Conservation (phyloP, 129 eudicot genomes). For the Ambrosia trifida region DNA sequence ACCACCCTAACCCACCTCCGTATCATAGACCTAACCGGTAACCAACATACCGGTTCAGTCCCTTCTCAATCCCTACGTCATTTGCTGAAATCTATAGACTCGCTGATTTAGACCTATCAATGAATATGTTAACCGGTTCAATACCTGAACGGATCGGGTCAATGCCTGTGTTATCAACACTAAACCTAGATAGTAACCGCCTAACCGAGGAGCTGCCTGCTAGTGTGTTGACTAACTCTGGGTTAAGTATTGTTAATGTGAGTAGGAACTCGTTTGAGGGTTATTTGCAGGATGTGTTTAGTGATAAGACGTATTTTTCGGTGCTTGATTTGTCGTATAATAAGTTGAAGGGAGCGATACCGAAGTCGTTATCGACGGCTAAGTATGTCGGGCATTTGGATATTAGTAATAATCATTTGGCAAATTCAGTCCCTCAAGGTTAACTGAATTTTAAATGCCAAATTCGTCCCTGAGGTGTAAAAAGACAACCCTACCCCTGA, state of each 20-base stretch:
- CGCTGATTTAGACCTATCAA: slow-evolving; percentile 72
- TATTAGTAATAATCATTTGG: slow-evolving; percentile 69
- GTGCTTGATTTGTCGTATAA: slow-evolving; percentile 67
- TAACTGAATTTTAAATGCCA: too few relatives aligned
- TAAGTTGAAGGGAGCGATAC: slow-evolving; percentile 60
- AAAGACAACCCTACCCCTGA: too few relatives aligned
- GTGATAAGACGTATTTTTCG: slow-evolving; percentile 59
- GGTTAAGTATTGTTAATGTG: slow-evolving; percentile 65
- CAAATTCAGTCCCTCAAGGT: too few relatives aligned
- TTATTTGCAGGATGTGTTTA: slow-evolving; percentile 65
- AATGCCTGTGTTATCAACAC: slow-evolving; percentile 78
- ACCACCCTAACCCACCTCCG: slow-evolving; percentile 53
- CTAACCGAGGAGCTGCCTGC: slow-evolving; percentile 57
- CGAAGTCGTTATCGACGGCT: slow-evolving; percentile 54
- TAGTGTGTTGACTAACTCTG: slow-evolving; percentile 47
- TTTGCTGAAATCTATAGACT: slow-evolving; percentile 50
- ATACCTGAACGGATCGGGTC: slow-evolving; percentile 67
- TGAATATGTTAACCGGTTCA: slow-evolving; percentile 64
- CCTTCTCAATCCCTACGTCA: slow-evolving; percentile 69
- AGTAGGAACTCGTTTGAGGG: slow-evolving; percentile 73
- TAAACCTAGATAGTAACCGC: slow-evolving; percentile 65
- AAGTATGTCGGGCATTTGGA: slow-evolving; percentile 79
- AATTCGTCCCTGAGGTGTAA: too few relatives aligned
- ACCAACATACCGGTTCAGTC: slow-evolving; percentile 58
- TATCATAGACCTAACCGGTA: slow-evolving; percentile 70